These are phyloP conservation scores for Forsythia suspensa DNA, from an alignment of 257 asterid genomes.

Conservation along the genomic window DNA sequence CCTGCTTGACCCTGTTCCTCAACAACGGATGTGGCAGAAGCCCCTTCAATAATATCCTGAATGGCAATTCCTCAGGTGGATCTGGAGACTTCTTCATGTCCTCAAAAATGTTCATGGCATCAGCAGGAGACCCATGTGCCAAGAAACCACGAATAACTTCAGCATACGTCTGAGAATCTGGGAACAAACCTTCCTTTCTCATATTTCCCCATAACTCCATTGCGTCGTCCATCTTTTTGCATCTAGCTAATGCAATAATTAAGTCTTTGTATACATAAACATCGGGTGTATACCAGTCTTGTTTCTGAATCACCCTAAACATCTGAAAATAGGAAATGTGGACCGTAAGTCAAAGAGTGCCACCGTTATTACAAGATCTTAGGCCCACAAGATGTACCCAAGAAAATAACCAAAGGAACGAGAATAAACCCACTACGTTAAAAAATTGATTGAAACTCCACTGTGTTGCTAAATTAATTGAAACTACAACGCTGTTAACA, in stretches of 20 bases:
- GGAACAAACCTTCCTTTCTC: conserved; percentile 76
- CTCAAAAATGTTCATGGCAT: conserved; percentile 92
- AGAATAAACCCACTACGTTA: not conserved
- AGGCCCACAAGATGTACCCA: not conserved
- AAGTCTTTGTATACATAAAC: conserved; percentile 86
- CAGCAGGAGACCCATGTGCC: conserved; percentile 92
- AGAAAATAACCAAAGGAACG: not conserved
- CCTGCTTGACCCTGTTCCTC: conserved; percentile 92
- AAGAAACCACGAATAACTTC: conserved; percentile 96
- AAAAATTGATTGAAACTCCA: not conserved
- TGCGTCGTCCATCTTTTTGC: conserved; percentile 78
- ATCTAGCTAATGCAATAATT: conserved; percentile 69
- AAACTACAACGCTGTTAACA: not conserved
- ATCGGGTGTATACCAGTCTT: conserved; percentile 84
- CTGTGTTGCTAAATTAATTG: not conserved
- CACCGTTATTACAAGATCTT: not conserved
- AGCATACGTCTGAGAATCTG: conserved; percentile 82
- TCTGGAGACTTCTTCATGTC: conserved; percentile 94
- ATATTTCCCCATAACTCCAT: conserved; percentile 79
- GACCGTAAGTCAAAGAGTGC: not conserved
- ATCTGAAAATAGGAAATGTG: conserved; percentile 40
- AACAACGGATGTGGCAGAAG: conserved; percentile 93
- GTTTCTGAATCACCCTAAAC: conserved; percentile 74
- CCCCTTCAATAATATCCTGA: conserved; percentile 85
- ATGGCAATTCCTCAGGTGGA: conserved; percentile 86